Conservation (phyloP, 805 yeast species). For the Saturnispora silvae region DNA sequence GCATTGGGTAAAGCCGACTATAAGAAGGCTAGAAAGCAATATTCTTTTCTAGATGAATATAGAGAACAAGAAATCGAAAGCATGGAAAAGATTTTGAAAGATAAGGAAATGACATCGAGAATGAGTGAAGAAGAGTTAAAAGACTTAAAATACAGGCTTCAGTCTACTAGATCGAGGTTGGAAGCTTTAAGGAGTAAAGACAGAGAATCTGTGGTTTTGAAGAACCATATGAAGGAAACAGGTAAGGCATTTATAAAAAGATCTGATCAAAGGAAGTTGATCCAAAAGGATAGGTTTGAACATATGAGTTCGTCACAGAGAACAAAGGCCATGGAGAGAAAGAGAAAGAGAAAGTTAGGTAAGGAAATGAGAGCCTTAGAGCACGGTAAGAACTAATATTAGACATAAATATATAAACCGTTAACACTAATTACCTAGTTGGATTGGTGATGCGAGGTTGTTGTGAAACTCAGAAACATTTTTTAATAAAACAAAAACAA, state of each 20-base stretch:
- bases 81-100: slow-evolving; percentile 45
- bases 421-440: no score
- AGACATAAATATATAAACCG: background rate
- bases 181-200: slow-evolving; percentile 67
- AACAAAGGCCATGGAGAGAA: slow-evolving; percentile 77
- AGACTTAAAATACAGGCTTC: slow-evolving; percentile 44
- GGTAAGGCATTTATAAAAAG: slow-evolving; percentile 52
- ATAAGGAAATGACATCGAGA: slow-evolving; percentile 35
- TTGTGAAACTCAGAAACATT: background rate
- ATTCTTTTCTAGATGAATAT: slow-evolving; percentile 79
- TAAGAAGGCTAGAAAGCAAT: slow-evolving; percentile 57
- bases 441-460: no score
- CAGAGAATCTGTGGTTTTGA: slow-evolving; percentile 54
- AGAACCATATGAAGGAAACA: slow-evolving; percentile 36
- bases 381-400: slow-evolving; percentile 12
- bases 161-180: slow-evolving; percentile 55
- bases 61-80: slow-evolving; percentile 61
- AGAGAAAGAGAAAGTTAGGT: slow-evolving; percentile 76
- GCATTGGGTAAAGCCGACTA: slow-evolving; percentile 70
- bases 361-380: slow-evolving; percentile 53
- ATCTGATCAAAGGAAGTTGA: slow-evolving; percentile 60
- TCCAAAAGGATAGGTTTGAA: slow-evolving; percentile 71
- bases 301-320: slow-evolving; percentile 60
- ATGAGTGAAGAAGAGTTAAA: slow-evolving; percentile 36
- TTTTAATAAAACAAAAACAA: background rate